These are phyloP conservation scores for Blastobotrys malaysiensis DNA, from an alignment of 1,139 yeast species.

Conservation along the genomic window DNA sequence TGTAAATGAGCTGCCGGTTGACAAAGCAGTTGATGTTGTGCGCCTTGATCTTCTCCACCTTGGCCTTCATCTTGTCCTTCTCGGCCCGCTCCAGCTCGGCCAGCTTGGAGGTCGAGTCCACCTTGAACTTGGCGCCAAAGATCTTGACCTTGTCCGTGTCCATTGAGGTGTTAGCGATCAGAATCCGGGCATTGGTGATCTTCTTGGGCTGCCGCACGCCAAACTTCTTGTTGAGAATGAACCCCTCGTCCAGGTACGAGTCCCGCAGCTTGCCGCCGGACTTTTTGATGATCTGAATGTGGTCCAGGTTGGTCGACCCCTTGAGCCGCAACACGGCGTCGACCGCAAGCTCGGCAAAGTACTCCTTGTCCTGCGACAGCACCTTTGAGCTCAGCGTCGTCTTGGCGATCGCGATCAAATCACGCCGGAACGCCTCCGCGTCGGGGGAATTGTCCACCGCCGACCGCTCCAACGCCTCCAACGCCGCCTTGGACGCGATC, in stretches of 20 bases:
- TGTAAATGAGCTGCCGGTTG: constrained; percentile 93
- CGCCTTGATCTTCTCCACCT: constrained; percentile 81
- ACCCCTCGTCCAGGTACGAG: constrained; percentile 93
- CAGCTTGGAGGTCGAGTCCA: constrained; percentile 87
- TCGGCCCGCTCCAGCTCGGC: constrained; percentile 97
- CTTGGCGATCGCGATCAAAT: constrained; percentile 79
- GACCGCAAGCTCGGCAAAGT: constrained; percentile 85
- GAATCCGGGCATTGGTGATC: constrained; percentile 74
- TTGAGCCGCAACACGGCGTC: constrained; percentile 89
- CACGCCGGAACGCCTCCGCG: constrained; percentile 61
- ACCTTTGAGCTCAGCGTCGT: constrained; percentile 93
- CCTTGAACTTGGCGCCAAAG: constrained; percentile 96
- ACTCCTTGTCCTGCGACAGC: constrained; percentile 87
- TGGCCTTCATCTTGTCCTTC: constrained; percentile 83
- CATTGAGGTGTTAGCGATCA: constrained; percentile 94
- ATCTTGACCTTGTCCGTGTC: constrained; percentile 96
- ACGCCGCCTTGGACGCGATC: constrained; percentile 78
- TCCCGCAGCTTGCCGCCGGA: constrained; percentile 90
- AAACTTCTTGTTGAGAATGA: constrained; percentile 82
- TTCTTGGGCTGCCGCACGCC: constrained; percentile 93
- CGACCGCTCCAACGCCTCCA: constrained; percentile 67
- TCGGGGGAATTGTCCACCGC: constrained; percentile 72
- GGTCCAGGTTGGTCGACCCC: constrained; percentile 91
- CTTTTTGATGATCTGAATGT: constrained; percentile 89
- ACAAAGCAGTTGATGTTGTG: constrained; percentile 85